phyloP scores from a whole-genome alignment of 2,329 filamentous ascomycete genomes.

The Fusarium nodosum region DNA sequence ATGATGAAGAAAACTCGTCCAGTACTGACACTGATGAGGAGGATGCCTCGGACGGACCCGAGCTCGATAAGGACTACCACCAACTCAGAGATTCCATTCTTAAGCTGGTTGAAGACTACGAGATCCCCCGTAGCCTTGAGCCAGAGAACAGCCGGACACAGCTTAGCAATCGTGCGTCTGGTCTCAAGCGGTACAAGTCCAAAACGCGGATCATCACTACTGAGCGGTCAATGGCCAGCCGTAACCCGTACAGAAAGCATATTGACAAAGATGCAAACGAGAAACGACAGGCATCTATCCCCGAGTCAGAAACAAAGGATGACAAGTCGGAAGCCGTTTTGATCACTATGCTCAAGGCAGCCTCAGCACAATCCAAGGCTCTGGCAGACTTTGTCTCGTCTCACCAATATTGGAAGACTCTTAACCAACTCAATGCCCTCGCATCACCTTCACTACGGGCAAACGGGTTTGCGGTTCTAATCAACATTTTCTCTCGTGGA shows the following conservation, averaged over 20 bases:
- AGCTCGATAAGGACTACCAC: slow-evolving; percentile 83
- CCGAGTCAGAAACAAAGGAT: slow-evolving; percentile 43
- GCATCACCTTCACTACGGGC: slow-evolving; percentile 72
- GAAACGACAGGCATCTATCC: slow-evolving; percentile 19
- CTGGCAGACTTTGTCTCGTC: slow-evolving; percentile 87
- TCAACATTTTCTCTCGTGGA: slow-evolving; percentile 80
- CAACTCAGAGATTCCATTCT: slow-evolving; percentile 84
- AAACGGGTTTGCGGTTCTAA: slow-evolving; percentile 77
- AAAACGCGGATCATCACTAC: slow-evolving; percentile 70
- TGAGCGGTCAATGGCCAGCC: slow-evolving; percentile 66
- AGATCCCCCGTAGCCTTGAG: slow-evolving; percentile 78
- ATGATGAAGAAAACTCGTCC: slow-evolving; percentile 74
- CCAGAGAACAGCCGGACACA: slow-evolving; percentile 70
- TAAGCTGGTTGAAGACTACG: slow-evolving; percentile 85
- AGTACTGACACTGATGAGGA: slow-evolving; percentile 73
- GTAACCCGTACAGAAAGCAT: slow-evolving; percentile 68
- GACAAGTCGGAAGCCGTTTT: slow-evolving; percentile 68
- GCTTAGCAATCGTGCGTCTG: slow-evolving; percentile 78
- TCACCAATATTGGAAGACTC: slow-evolving; percentile 86
- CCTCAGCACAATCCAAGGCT: slow-evolving; percentile 80
- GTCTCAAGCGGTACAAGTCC: slow-evolving; percentile 70
- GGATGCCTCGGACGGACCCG: slow-evolving; percentile 70
- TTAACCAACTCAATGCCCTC: slow-evolving; percentile 78
- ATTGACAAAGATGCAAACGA: slow-evolving; percentile 29
- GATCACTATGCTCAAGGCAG: slow-evolving; percentile 80